Base-by-base conservation (phyloP, 768 basidiomycete genomes). In the Agaricus blazei region DNA sequence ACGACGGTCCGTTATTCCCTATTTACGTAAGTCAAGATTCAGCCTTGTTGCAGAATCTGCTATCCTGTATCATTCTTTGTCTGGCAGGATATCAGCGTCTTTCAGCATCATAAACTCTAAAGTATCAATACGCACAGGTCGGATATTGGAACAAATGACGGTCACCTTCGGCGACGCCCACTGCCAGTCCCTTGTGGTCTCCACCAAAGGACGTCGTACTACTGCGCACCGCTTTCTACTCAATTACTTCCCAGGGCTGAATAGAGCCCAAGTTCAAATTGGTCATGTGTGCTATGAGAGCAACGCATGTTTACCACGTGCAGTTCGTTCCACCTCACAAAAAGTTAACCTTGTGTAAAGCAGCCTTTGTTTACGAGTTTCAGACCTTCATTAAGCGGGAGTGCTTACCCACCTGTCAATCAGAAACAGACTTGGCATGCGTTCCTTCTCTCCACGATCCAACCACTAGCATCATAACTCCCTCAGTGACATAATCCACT, bases 331-430 rank as follows among this genome's bases (percentile, higher is more conserved):
- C 15, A 48, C 23, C 9, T 19, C n/a, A 7, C 27, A 48, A 48
- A 12, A 19, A 41, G 12, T 1, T 12, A 12, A 40, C 6, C 14
- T 14, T 6, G 12, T 19, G n/a, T 15, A 41, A 9, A 9, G 40
- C 40, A 19, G 26, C 11, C 38, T 41, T 29, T 4, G 45, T 37
- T 23, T 41, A 8, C 28, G 19, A 34, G 54, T 55, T 49, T 55
- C 54, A 55, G 29, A 31, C 15, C 48, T 41, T 29, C 54, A 55
- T 55, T 42, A 42, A 48, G 45, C 38, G 38, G 52, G 52, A 48
- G 52, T 48, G 26, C 41, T 14, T n/a, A 52, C 27, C 40, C 54
- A 55, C 47, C 54, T 55, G 54, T 55, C 54, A 55, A 31, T 12
- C 38, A 24, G 54, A 54, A 48, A 54, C 47, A 19, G 19, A 42